phyloP scores from a whole-genome alignment of 495 filamentous ascomycete genomes.

The Penicillium atrosanguineum region DNA sequence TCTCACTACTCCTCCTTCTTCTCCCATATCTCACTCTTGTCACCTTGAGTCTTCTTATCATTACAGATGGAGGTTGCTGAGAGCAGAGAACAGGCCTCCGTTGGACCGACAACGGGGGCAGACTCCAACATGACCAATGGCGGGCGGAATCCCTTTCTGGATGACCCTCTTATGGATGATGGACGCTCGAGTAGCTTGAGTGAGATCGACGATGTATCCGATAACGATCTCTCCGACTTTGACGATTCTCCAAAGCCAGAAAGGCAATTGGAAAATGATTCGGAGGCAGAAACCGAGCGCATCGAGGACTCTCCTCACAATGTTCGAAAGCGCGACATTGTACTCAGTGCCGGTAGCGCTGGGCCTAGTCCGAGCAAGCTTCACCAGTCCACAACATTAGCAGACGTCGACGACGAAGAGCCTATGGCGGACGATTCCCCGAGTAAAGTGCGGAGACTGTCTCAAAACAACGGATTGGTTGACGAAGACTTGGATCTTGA shows the following conservation, averaged over 20 bases:
- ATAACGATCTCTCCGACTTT: conserved; percentile 58
- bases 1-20: not conserved
- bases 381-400: conserved; percentile 47
- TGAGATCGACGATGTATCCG: conserved; percentile 79
- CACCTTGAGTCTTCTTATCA: not conserved
- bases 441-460: conserved; percentile 36
- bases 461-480: conserved; percentile 31
- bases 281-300: conserved; percentile 97
- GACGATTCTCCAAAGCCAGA: conserved; percentile 43
- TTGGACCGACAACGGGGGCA: conserved; percentile 33
- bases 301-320: conserved; percentile 90
- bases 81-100: conserved; percentile 37
- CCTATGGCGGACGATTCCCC: conserved; percentile 38
- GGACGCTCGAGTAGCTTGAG: conserved; percentile 75
- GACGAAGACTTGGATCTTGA: conserved; percentile 32
- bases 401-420: conserved; percentile 44
- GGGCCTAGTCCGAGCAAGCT: conserved; percentile 70
- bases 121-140: conserved; percentile 38
- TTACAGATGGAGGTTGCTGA: conserved; percentile 43
- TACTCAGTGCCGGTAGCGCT: conserved; percentile 47
- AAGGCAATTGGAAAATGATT: conserved; percentile 65
- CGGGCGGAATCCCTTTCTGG: conserved; percentile 37
- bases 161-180: conserved; percentile 42
- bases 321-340: conserved; percentile 59
- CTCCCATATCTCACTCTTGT: conserved; percentile 1